phyloP scores from a whole-genome alignment of 108 stramenopile species.

The Schizochytrium sp. region DNA sequence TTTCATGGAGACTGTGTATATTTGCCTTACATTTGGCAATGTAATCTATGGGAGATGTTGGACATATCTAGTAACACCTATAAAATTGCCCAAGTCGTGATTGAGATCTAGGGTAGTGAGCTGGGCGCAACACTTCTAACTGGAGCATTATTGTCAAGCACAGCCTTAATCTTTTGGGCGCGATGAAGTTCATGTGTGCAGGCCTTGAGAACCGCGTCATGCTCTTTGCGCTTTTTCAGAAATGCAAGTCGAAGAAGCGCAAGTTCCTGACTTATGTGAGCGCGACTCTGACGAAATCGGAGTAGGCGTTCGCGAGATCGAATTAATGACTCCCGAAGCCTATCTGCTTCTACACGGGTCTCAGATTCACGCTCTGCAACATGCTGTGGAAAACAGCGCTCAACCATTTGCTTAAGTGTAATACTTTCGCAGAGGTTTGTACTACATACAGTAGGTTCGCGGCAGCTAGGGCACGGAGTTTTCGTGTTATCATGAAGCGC shows the following conservation, averaged over 20 bases:
- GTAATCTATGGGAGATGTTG: too few species aligned
- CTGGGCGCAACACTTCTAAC: neutral
- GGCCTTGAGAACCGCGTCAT: neutral
- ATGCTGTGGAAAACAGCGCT: slow-evolving; percentile 35
- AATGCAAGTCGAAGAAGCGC: neutral
- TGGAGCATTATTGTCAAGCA: neutral
- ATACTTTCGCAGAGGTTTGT: slow-evolving; percentile 24
- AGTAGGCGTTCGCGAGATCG: neutral
- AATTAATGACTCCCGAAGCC: neutral
- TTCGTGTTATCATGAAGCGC: neutral
- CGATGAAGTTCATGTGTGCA: slow-evolving; percentile 7
- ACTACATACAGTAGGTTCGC: slow-evolving; percentile 25
- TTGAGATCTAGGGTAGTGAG: too few species aligned
- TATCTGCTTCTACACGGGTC: neutral
- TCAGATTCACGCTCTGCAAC: slow-evolving; percentile 20
- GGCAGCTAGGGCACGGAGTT: slow-evolving; percentile 39
- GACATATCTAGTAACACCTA: too few species aligned
- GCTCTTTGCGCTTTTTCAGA: neutral
- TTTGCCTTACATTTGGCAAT: too few species aligned
- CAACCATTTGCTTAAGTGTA: slow-evolving; percentile 29
- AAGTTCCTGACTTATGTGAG: neutral
- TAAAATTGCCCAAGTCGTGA: too few species aligned
- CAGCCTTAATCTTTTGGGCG: slow-evolving; percentile 9
- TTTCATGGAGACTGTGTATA: too few species aligned
- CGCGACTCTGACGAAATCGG: slow-evolving; percentile 14